Evolutionary conservation across 208 protist genomes (phyloP).

Genomic region (Trypanosomatidae sp.): DNA sequence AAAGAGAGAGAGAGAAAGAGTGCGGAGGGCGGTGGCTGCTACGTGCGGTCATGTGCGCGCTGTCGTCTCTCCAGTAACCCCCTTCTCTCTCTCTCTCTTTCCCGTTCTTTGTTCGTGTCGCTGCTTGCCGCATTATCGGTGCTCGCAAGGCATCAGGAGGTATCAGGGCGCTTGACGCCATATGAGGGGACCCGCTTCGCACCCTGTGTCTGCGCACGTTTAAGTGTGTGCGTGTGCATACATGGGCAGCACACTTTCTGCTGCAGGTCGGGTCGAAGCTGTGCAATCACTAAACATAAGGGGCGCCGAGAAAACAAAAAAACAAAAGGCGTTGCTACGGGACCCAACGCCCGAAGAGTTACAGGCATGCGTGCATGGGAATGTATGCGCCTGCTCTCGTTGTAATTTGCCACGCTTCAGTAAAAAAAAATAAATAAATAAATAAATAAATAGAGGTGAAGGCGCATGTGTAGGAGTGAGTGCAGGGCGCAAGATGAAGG

Average conservation of each 20-base stretch:
- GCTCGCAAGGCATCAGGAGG: too few relatives aligned
- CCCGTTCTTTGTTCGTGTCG: neutral
- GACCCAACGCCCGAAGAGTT: neutral
- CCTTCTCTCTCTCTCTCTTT: neutral
- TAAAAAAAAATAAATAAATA: neutral
- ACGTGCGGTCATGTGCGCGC: neutral
- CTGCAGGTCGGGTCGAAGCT: neutral
- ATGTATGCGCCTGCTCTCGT: neutral
- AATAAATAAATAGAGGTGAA: neutral
- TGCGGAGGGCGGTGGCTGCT: neutral
- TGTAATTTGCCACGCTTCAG: neutral
- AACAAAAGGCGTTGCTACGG: too few relatives aligned
- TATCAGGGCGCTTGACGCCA: neutral
- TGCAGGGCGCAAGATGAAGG: neutral
- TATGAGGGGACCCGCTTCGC: neutral
- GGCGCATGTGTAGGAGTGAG: neutral
- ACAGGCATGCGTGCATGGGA: neutral
- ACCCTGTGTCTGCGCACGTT: neutral
- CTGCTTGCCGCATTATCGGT: neutral
- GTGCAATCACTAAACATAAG: neutral
- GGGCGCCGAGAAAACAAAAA: neutral
- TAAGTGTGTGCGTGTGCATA: neutral
- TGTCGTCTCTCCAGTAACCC: neutral
- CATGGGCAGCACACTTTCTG: neutral
- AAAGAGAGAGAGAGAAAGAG: neutral